Evolutionary conservation across 257 asterid genomes (phyloP).

Genomic region (Fraxinus anomala): DNA sequence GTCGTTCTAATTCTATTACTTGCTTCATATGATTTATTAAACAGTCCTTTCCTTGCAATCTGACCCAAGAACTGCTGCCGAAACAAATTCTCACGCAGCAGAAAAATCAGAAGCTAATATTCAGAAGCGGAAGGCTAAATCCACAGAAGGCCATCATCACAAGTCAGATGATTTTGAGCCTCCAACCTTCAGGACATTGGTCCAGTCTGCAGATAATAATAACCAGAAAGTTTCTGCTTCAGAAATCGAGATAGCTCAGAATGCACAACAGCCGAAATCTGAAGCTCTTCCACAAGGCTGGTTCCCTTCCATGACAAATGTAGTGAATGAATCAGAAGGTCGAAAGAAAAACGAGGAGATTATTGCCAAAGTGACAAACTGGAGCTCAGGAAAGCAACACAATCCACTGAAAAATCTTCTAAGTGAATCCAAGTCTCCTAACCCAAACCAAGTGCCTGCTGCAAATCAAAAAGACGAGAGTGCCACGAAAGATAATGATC

Average conservation of each 20-base stretch:
- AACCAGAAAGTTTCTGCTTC: slow-evolving; percentile 39
- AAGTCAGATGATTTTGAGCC: slow-evolving; percentile 65
- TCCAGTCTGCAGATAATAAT: slow-evolving; percentile 40
- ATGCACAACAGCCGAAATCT: slow-evolving; percentile 45
- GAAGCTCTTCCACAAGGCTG: slow-evolving; percentile 64
- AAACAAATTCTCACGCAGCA: slow-evolving; percentile 31
- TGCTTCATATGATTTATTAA: slow-evolving; percentile 17
- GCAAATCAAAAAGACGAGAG: slow-evolving; percentile 41
- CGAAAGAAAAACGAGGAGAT: slow-evolving; percentile 83
- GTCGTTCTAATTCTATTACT: slow-evolving; percentile 15
- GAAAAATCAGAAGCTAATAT: slow-evolving; percentile 43
- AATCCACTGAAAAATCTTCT: slow-evolving; percentile 62
- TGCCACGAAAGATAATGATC: slow-evolving; percentile 38
- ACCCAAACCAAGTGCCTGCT: slow-evolving; percentile 41
- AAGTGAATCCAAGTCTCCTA: slow-evolving; percentile 65
- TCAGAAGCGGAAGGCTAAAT: slow-evolving; percentile 38
- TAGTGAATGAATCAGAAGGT: slow-evolving; percentile 73
- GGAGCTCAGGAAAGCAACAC: slow-evolving; percentile 71
- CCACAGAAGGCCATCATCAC: slow-evolving; percentile 33
- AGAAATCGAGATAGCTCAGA: slow-evolving; percentile 51
- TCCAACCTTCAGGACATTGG: slow-evolving; percentile 77
- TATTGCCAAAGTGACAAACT: slow-evolving; percentile 74
- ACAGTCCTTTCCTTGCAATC: slow-evolving; percentile 44
- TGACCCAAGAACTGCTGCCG: slow-evolving; percentile 33
- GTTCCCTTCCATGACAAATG: slow-evolving; percentile 74